Evolutionary conservation across 306 rosid genomes (phyloP).

Genomic region (Fragaria iinumae): DNA sequence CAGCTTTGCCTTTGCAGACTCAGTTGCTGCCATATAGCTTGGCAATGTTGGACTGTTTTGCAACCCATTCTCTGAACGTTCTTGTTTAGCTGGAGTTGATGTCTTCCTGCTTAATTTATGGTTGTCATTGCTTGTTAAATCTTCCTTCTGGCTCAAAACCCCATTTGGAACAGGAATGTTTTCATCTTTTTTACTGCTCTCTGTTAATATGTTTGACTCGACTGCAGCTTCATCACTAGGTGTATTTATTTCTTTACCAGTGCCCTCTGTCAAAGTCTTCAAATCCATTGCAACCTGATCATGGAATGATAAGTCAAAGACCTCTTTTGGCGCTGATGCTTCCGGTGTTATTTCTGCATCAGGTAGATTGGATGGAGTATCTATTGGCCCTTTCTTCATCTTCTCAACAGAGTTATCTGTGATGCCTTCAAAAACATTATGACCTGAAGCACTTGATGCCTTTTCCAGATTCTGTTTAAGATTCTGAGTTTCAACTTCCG

Average conservation of each 20-base stretch:
- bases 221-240: conserved; percentile 38
- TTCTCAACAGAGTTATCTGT: conserved; percentile 40
- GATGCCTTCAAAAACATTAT: conserved; percentile 40
- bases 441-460: conserved; percentile 36
- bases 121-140: conserved; percentile 54
- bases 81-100: conserved; percentile 66
- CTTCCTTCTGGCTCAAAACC: conserved; percentile 61
- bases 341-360: conserved; percentile 52
- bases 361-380: conserved; percentile 32
- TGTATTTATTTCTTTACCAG: conserved; percentile 43
- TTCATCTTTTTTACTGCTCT: conserved; percentile 48
- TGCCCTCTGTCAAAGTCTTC: conserved; percentile 51
- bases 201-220: conserved; percentile 47
- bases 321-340: conserved; percentile 46
- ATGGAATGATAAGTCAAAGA: conserved; percentile 33
- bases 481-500: conserved; percentile 56
- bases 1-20: conserved; percentile 96
- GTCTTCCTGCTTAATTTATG: conserved; percentile 63
- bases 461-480: conserved; percentile 56
- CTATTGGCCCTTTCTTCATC: conserved; percentile 45
- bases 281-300: conserved; percentile 48
- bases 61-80: conserved; percentile 63
- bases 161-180: conserved; percentile 51
- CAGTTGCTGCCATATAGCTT: conserved; percentile 97
- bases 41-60: conserved; percentile 79